phyloP scores from a whole-genome alignment of 306 rosid species.

The Aeschynomene evenia region DNA sequence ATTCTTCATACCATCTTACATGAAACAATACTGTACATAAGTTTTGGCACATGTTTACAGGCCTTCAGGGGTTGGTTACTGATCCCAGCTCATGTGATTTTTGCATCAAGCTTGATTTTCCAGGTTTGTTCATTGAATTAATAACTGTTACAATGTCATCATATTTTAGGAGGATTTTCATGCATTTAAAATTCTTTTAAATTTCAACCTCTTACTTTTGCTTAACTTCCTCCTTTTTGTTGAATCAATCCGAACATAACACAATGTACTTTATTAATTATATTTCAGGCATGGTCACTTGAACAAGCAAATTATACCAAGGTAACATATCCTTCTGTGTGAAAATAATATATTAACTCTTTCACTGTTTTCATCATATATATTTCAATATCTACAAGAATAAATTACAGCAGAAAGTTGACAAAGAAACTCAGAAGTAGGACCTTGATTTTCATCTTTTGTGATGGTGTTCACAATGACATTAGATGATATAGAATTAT shows the following conservation, averaged over 20 bases:
- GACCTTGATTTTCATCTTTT: constrained; percentile 2
- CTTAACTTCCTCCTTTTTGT: neutral
- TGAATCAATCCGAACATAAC: constrained; percentile 5
- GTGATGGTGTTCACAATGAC: no score
- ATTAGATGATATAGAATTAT: neutral
- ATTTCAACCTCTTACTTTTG: constrained; percentile 6
- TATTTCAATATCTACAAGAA: neutral
- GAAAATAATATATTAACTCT: constrained; percentile 12
- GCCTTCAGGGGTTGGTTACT: constrained; percentile 79
- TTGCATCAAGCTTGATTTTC: constrained; percentile 66
- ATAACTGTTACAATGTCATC: constrained; percentile 2
- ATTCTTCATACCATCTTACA: neutral
- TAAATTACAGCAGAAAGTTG: neutral
- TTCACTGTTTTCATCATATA: constrained; percentile 2
- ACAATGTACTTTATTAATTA: neutral
- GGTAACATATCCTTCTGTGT: constrained; percentile 45
- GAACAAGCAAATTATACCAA: constrained; percentile 82
- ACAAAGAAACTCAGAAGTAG: constrained; percentile 3
- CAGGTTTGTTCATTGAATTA: constrained; percentile 56
- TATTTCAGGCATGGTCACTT: constrained; percentile 63
- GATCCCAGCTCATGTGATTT: constrained; percentile 69
- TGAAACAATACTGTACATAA: constrained; percentile 1
- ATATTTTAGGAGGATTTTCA: constrained; percentile 14
- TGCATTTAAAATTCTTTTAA: neutral
- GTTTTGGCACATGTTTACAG: constrained; percentile 47